Base-by-base conservation (phyloP, 1,139 yeast genomes). In the Diutina mesorugosa region DNA sequence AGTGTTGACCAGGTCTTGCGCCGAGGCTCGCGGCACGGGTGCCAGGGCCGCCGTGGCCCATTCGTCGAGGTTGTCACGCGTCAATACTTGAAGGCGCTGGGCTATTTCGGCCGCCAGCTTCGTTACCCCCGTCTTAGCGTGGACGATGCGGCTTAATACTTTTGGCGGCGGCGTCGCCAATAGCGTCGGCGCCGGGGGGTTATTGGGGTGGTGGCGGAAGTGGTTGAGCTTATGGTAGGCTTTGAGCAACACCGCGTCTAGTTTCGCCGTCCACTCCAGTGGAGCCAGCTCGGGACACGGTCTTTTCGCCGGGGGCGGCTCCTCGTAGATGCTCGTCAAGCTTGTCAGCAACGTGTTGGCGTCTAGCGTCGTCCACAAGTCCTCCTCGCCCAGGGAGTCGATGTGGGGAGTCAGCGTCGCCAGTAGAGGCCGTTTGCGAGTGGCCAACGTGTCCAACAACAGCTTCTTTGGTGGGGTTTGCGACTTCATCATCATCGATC, bases 361-460 rank as follows among this genome's bases (percentile, higher is more conserved):
- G 10, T 50, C 53, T 5, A 50, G 28, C 14, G 45, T 6, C n/a
- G 53, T 50, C 53, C 53, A 50, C 21, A 50, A 21, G n/a, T 50
- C 53, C 18, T 50, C 53, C 6, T 50, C 53, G 28, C 51, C 51
- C 51, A 47, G 51, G 10, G 38, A 14, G n/a, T 47, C 51, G 38
- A 47, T 9, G 21, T 47, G 51, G 21, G 51, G 51, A 4, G 51
- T 47, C 51, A 47, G 51, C 21, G 38, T 30, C n/a, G 50, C 50
- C 51, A 47, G 51, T 3, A 47, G 21, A 7, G 51, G 38, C 6
- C 53, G 45, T 12, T 50, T 50, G 14, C 53, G 41, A 2, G 53
- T 30, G 29, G 53, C 53, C 29, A 50, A 32, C 9, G 53, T 50
- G 32, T 50, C 53, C 28, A 50, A 32, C 28, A 50, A 50, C 53